phyloP scores from a whole-genome alignment of 2,329 filamentous ascomycete genomes.

The Epichloe glyceriae region DNA sequence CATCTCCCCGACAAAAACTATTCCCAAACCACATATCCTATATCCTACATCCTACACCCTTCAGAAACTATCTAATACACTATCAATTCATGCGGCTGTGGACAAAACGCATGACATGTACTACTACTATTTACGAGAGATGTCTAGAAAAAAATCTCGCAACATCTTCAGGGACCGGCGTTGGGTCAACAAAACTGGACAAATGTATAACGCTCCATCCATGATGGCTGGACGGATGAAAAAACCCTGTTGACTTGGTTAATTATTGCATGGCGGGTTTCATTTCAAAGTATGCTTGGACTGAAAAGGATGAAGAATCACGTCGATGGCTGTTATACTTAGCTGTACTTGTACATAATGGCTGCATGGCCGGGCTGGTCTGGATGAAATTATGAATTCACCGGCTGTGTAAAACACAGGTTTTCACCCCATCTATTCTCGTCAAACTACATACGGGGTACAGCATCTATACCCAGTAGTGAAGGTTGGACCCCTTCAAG shows the following conservation, averaged over 20 bases:
- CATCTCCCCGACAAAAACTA: neutral
- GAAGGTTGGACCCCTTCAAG: too few species aligned
- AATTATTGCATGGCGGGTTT: constrained; percentile 15
- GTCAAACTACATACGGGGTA: too few species aligned
- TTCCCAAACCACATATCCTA: neutral
- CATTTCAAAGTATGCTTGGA: constrained; percentile 6
- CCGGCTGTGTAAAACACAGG: neutral
- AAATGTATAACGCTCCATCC: constrained; percentile 34
- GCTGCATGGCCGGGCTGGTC: neutral
- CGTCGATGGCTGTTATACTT: neutral
- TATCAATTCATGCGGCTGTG: constrained; percentile 1
- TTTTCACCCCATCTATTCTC: neutral
- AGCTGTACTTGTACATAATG: constrained; percentile 1
- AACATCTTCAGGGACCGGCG: constrained; percentile 18
- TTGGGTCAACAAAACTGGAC: constrained; percentile 15
- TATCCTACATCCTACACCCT: neutral
- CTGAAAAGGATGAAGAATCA: constrained; percentile 2
- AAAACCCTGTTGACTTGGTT: neutral
- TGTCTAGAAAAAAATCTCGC: constrained; percentile 4
- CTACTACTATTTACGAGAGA: constrained; percentile 7
- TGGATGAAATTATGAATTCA: neutral
- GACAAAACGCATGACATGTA: constrained; percentile 5
- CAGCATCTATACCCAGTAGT: too few species aligned
- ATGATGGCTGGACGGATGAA: constrained; percentile 19
- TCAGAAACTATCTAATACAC: constrained; percentile 3